Base-by-base conservation (phyloP, 2,329 filamentous ascomycete species). In the Ophiostoma ips region DNA sequence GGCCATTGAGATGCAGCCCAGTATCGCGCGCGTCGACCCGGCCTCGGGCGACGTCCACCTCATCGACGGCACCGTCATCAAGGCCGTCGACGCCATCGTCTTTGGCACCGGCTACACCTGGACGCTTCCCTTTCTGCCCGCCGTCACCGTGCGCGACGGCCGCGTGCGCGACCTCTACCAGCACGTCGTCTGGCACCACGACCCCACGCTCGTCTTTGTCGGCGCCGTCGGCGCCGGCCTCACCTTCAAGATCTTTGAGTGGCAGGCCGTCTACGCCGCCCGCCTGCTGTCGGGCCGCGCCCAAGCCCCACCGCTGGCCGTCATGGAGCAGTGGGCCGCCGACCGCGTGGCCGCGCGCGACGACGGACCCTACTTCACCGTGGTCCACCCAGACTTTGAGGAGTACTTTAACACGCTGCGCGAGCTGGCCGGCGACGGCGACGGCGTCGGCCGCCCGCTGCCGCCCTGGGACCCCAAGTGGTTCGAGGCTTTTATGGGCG, bases 101-200 rank as follows among this genome's bases (percentile, higher is more conserved):
- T 86, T 84, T 60, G 83, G 79, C 58, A 86, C 83, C 0, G 83
- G 83, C 2, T 87, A 85, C 60, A 72, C 83, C 54, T 85, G 84
- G 63, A 77, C 77, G 0, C 77, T 77, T 21, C 82, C 83, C 0
- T 87, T 85, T 56, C 66, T 87, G 0, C 69, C 76, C 0, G 79
- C 80, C 0, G 70, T 81, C 2, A 58, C 62, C 2, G 62, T 73
- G 1, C 66, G 69, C 12, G 76, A 77, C 57, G 75, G 79, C 51
- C 70, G 75, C 2, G 66, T 80, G 0, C 71, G 72, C 0, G 69
- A 67, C 9, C 62, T 81, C 0, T 81, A 77, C 56, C 73, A 77
- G 56, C 77, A 81, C 56, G 64, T 79, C 1, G 72, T 80, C 7
- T 77, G 70, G 59, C 66, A 64, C 33, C 56, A 68, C 16, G 77